Evolutionary conservation across 768 basidiomycete species (phyloP).

Genomic region (Pleurotus ostreatus): DNA sequence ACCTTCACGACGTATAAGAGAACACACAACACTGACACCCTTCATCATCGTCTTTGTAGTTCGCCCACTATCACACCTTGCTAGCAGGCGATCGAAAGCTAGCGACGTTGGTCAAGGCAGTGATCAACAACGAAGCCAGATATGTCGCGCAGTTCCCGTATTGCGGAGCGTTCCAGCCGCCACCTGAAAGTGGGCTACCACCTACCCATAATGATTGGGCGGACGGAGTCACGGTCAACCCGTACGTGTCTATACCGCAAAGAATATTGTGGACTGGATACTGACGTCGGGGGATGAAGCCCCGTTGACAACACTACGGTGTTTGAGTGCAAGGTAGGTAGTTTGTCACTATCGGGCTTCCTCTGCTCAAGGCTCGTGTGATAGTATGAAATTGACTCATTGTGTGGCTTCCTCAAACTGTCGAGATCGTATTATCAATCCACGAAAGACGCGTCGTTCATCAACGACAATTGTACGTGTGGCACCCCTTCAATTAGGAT

Average conservation of each 20-base stretch:
- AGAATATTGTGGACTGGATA: not conserved
- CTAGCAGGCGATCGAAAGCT: conserved; percentile 54
- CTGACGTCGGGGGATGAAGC: conserved; percentile 25
- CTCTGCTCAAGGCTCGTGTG: not conserved
- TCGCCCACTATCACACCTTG: conserved; percentile 65
- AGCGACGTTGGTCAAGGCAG: conserved; percentile 67
- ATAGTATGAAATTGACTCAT: conserved; percentile 76
- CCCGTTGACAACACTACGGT: conserved; percentile 68
- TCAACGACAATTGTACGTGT: conserved; percentile 61
- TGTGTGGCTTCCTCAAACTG: conserved; percentile 76
- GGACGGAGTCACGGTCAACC: conserved; percentile 65
- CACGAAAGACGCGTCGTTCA: conserved; percentile 69
- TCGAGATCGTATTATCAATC: conserved; percentile 68
- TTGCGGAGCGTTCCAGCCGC: conserved; percentile 80
- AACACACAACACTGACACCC: not conserved
- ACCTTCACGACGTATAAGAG: not conserved
- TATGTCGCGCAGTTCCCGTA: conserved; percentile 74
- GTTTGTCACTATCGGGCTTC: not conserved
- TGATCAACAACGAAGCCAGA: conserved; percentile 76
- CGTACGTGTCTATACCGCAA: conserved; percentile 39
- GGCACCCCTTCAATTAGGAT: not conserved
- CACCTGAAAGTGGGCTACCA: conserved; percentile 64
- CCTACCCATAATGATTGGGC: conserved; percentile 70
- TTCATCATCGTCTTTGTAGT: conserved; percentile 32
- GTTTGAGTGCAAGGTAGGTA: conserved; percentile 74